These are phyloP conservation scores for Liquidambar formosana DNA, from an alignment of 164 flowering plant genomes.

Conservation along the genomic window DNA sequence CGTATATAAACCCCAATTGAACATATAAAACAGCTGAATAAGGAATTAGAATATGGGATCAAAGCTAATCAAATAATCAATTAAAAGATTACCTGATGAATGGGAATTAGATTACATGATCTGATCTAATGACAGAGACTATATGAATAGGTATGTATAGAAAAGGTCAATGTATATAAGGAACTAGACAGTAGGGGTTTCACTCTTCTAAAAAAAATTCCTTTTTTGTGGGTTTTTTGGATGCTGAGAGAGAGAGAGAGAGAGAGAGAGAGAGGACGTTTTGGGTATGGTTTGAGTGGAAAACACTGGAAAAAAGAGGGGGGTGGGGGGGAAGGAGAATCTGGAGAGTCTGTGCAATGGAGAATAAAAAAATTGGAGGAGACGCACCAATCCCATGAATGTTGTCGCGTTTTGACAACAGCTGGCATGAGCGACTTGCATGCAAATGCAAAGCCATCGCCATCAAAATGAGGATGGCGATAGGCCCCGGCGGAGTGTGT, in stretches of 20 bases:
- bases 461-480: neutral
- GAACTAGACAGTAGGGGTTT: neutral
- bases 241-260: neutral
- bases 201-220: too few species aligned
- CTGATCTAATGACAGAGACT: neutral
- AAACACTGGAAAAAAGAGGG: neutral
- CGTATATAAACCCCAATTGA: neutral
- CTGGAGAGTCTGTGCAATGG: too few species aligned
- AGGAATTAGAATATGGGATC: neutral
- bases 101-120: neutral
- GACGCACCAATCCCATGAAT: neutral
- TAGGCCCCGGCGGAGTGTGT: neutral
- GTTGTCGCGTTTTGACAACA: neutral
- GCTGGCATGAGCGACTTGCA: neutral
- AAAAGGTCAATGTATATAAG: too few species aligned
- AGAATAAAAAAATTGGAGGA: too few species aligned
- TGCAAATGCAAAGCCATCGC: neutral
- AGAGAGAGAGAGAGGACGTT: neutral
- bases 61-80: neutral
- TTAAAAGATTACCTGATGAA: neutral
- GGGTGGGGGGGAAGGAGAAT: too few species aligned
- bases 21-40: neutral
- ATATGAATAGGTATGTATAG: too few species aligned
- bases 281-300: neutral
- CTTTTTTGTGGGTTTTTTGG: too few species aligned